Base-by-base conservation (phyloP, 495 filamentous ascomycete species). In the Cryomyces minteri region DNA sequence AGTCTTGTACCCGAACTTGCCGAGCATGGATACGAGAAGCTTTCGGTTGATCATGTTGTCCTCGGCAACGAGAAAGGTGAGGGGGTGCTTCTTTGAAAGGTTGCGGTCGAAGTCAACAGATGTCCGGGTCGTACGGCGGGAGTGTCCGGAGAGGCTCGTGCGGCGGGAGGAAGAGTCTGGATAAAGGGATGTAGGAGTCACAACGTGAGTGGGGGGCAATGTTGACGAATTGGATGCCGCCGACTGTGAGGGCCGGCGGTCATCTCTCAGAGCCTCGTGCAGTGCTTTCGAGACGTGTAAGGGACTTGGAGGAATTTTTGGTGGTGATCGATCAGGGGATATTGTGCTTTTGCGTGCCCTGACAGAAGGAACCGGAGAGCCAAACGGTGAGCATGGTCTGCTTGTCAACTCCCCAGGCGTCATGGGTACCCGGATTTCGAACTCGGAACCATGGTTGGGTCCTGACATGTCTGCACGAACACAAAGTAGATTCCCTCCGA, bases 21-120 rank as follows among this genome's bases (percentile, higher is more conserved):
- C 61, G 4, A 88, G 67, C 73, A 83, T 83, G 51, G 64, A 75
- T 31, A 80, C 70, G 14, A 84, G 66, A 4, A 88, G 72, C 34
- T 71, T 74, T n/a, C 82, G 77, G 56, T 87, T 87, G 55, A 85
- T 81, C 34, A 68, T 70, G 62, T 87, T 88, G 62, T 88, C 82
- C 62, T 88, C 82, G 11, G 77, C 83, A 5, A 88, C 76, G 5
- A 87, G 70, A 50, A 80, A 80, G 11, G 72, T 79, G 9, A 87
- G 63, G 2, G 80, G 79, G 50, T 72, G 64, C 48, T 71, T 72
- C 40, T 64, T 60, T 6, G 73, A 76, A 9, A 82, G 69, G 6
- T 64, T 50, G 18, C 54, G 51, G 50, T 71, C 65, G 48, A 61
- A 52, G 40, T 49, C 43, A 50, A 58, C 31, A 25, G 18, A 2